Conservation (phyloP, 2,329 filamentous ascomycete species). For the Penicillium frequentans region DNA sequence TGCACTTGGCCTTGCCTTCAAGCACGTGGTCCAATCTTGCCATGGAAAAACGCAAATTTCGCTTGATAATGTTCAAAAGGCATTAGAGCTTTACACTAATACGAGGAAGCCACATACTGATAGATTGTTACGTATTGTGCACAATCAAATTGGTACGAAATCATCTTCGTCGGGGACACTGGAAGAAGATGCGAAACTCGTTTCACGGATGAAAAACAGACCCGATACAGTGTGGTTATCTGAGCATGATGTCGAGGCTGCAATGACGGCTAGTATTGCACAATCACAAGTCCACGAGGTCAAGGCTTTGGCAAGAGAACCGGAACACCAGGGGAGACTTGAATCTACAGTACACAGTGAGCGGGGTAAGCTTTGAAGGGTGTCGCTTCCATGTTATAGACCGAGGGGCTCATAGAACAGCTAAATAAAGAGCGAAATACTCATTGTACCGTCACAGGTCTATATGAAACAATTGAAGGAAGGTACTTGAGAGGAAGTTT, state of each 20-base stretch:
- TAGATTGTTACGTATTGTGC: constrained; percentile 37
- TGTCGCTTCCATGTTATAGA: too few species aligned
- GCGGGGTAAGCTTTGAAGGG: background rate
- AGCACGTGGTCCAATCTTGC: constrained; percentile 34
- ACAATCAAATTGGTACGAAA: constrained; percentile 12
- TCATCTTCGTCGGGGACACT: background rate
- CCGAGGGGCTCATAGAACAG: too few species aligned
- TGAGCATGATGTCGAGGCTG: constrained; percentile 48
- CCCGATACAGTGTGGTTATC: constrained; percentile 47
- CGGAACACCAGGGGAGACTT: background rate
- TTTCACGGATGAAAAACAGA: constrained; percentile 36
- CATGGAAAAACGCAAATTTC: background rate
- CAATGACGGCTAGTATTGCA: constrained; percentile 29
- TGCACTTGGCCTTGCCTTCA: constrained; percentile 43
- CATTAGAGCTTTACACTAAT: constrained; percentile 44
- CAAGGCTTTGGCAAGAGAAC: background rate
- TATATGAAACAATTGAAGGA: too few species aligned
- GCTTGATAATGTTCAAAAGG: constrained; percentile 24
- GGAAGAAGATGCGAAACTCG: constrained; percentile 41
- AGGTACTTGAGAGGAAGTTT: too few species aligned
- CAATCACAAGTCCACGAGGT: background rate
- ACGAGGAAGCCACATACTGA: constrained; percentile 46
- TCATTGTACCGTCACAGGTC: too few species aligned
- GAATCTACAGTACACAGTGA: background rate
- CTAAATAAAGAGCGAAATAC: background rate